Base-by-base conservation (phyloP, 106 monocot species). In the Cymbidium sinense region DNA sequence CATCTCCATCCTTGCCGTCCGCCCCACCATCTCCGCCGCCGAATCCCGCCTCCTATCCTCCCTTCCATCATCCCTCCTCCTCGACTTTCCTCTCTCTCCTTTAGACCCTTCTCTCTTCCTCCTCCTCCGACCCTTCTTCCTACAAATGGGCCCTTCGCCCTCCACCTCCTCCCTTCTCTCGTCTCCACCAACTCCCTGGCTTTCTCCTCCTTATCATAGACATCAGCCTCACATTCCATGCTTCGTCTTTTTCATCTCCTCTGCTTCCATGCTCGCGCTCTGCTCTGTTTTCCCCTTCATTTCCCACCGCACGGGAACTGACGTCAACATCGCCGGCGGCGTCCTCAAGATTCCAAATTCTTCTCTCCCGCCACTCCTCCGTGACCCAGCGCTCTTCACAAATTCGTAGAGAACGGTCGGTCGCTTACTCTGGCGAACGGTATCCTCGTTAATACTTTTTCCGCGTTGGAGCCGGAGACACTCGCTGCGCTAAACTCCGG, bases 371-470 rank as follows among this genome's bases (percentile, higher is more conserved):
- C 67, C 37, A 50, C 71, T 72, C 12, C 50, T 87, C 33, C 74
- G 41, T 51, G 62, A 89, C 75, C 82, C 77, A 33, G 0, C 34
- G 81, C 43, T 85, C 41, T 87, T 89, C 80, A 75, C 75, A 13
- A 41, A 18, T 74, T 87, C 55, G 10, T 85, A 8, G 79, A 70
- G 31, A 86, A 86, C 33, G 76, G 83, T 34, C 80, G 39, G 9
- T 34, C 47, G 2, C 7, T 86, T 28, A 2, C 5, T 7, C 37
- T 61, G 20, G 79, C 83, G 0, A 70, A 67, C 34, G 90, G 88
- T 12, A 74, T 93, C 29, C 11, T 93, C 47, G n/a, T 93, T 50
- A 93, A 93, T 79, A 88, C 88, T 0, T 88, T 86, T 30, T 74
- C 77, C 0, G 82, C 81, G 1, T 37, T 90, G 2, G 90, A 93